These are phyloP conservation scores for Neurospora discreta DNA, from an alignment of 495 filamentous ascomycete species.

Conservation along the genomic window DNA sequence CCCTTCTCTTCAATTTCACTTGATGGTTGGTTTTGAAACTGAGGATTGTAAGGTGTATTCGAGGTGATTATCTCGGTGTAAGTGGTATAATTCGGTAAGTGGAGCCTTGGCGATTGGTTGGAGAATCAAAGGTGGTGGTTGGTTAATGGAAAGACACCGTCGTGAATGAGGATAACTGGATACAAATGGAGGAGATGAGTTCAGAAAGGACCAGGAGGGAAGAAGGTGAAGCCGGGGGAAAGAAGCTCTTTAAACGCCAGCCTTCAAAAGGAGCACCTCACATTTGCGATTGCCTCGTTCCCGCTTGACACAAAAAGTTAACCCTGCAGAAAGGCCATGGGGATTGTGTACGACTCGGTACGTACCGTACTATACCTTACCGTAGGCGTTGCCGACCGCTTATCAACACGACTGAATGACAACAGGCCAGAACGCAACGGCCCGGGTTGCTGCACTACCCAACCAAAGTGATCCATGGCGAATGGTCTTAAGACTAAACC, in stretches of 20 bases:
- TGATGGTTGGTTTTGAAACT: not conserved
- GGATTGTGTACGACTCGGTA: not conserved
- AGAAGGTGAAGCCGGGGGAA: not conserved
- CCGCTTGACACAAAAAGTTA: not conserved
- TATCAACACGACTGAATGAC: not conserved
- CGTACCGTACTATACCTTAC: not conserved
- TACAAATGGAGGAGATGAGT: not conserved
- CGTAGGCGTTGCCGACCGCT: not conserved
- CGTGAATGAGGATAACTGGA: not conserved
- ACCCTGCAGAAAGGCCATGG: not conserved
- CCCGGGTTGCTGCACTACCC: not conserved
- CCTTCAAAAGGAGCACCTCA: not conserved
- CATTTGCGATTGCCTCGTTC: not conserved
- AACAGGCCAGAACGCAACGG: not conserved
- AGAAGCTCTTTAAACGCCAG: not conserved
- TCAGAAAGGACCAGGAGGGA: not conserved
- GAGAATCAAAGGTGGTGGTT: not conserved
- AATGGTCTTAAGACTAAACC: too few species aligned
- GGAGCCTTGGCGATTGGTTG: not conserved
- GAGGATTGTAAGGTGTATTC: not conserved
- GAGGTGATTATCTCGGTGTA: not conserved
- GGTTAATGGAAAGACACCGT: not conserved
- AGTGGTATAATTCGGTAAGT: not conserved
- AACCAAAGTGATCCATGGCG: not conserved
- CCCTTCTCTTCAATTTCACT: not conserved